Base-by-base conservation (phyloP, 352 stramenopile genomes). In the Globisporangium cylindrosporum region DNA sequence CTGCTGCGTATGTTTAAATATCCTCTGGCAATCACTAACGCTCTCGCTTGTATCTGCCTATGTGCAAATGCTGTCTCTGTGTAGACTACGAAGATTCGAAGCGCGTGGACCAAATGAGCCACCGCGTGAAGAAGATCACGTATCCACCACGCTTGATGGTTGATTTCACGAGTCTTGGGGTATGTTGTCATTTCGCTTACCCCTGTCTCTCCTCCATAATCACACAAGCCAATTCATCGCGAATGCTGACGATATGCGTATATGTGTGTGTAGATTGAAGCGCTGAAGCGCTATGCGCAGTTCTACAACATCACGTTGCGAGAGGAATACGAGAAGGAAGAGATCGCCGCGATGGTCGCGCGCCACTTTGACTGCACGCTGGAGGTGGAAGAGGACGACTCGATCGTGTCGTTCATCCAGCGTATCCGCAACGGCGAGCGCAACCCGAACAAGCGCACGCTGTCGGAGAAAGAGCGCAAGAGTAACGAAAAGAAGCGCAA, bases 351-450 rank as follows among this genome's bases (percentile, higher is more conserved):
- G 43, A 73, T 91, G 54, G 86, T 95, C 51, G 88, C 88, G 67
- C 80, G 88, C 27, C 86, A 95, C 73, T 94, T 94, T 36, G 88
- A 93, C 64, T 73, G 78, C 58, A 81, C 86, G 60, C 78, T 95
- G 14, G 83, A 94, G 32, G 88, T 95, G 25, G 82, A 94, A 66
- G 86, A 95, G 63, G 84, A 95, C 76, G 86, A 95, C 63, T 95
- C 88, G 25, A 93, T 95, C 64, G 79, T 93, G 59, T 79, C 84
- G 48, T 95, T 95, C 67, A 88, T 95, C 70, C 84, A 92, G 77
- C 84, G 88, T 25, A 67, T 95, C 36, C 88, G 88, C 71, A 95
- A 95, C 60, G 88, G 88, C 67, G 88, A 95, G 66, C 82, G 84
- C 62, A 79, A 77, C 56, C 62, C 80, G 18, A 74, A 77, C 62